Base-by-base conservation (phyloP, 305 asterid genomes). In the Solanum hybrid region DNA sequence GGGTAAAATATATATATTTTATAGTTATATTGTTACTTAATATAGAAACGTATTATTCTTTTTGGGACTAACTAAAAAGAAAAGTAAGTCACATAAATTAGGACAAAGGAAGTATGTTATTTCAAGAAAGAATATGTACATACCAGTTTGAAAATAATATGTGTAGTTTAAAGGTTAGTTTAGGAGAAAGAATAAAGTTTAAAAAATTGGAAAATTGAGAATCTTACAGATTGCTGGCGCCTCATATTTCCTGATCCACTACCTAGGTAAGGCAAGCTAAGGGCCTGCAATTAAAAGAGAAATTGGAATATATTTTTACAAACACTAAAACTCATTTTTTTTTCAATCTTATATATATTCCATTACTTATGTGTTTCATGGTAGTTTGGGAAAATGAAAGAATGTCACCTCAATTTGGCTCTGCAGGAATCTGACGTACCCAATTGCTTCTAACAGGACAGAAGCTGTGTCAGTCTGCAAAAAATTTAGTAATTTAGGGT, bases 401-500 rank as follows among this genome's bases (percentile, higher is more conserved):
- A 91, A 93, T 12, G 86, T 92, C 93, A 96, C 98, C 98, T 95
- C 96, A 92, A 96, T 91, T 92, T 96, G 99, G 90, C 91, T 94
- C 90, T 96, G 96, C 82, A 96, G 98, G 96, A 96, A 96, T 94
- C 96, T 95, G 60, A 96, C 92, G 94, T 96, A 96, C 73, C 99
- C 98, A 92, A 95, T 93, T 24, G 96, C 96, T 93, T 96, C 99
- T 93, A 95, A 90, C 95, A 96, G 89, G 51, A 96, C 98, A 69
- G 98, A 95, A 86, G 99, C 98, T 86, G 98, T 96, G 98, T 96
- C 99, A 93, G 99, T 96, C 99, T 95, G 98, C 95, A 91, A 78
- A 87, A 92, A 22, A 77, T 3, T 73, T 60, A 88, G 29, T 24
- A 10, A 71, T 69, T 69, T 69, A 69, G 31, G 75, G 75, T 69